Conservation (phyloP, 192 early-diverging fungal genomes). For the Coemansia asiatica region DNA sequence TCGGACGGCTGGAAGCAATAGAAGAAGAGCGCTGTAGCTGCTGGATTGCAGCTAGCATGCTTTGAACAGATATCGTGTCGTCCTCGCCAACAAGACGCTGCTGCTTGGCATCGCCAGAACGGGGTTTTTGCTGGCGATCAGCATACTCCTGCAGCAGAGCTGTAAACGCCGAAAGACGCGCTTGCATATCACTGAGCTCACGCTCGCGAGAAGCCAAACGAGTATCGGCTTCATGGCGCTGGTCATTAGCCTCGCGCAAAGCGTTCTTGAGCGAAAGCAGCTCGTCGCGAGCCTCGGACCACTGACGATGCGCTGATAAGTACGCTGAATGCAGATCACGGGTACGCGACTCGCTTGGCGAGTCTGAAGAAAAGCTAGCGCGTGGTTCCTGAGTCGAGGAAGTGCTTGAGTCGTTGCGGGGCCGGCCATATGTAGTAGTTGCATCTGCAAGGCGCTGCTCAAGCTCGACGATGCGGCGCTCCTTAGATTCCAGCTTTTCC, state of each 20-base stretch:
- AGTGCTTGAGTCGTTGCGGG: constrained; percentile 14
- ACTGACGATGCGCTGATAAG: constrained; percentile 48
- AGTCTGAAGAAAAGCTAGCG: constrained; percentile 29
- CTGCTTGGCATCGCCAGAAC: constrained; percentile 11
- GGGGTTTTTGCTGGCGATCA: constrained; percentile 13
- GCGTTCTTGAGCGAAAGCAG: constrained; percentile 32
- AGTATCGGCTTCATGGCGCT: constrained; percentile 35
- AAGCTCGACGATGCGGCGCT: constrained; percentile 38
- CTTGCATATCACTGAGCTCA: constrained; percentile 44
- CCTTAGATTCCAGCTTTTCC: constrained; percentile 44
- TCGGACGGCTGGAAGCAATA: constrained; percentile 17
- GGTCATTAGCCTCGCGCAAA: constrained; percentile 45
- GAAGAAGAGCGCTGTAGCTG: constrained; percentile 49
- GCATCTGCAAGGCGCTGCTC: constrained; percentile 43
- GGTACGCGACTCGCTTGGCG: constrained; percentile 7
- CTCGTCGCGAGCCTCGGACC: constrained; percentile 45
- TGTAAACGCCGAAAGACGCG: constrained; percentile 44
- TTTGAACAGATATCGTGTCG: constrained; percentile 34
- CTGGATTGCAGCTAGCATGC: constrained; percentile 50
- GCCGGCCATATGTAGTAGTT: constrained; percentile 4
- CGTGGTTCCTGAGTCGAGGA: constrained; percentile 13
- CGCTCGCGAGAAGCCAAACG: constrained; percentile 35
- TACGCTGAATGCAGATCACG: constrained; percentile 42
- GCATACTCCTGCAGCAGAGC: constrained; percentile 49
- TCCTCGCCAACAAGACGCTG: constrained; percentile 8